These are phyloP conservation scores for Rhodotorula mucilaginosa DNA, from an alignment of 1,284 basidiomycete genomes.

Conservation along the genomic window DNA sequence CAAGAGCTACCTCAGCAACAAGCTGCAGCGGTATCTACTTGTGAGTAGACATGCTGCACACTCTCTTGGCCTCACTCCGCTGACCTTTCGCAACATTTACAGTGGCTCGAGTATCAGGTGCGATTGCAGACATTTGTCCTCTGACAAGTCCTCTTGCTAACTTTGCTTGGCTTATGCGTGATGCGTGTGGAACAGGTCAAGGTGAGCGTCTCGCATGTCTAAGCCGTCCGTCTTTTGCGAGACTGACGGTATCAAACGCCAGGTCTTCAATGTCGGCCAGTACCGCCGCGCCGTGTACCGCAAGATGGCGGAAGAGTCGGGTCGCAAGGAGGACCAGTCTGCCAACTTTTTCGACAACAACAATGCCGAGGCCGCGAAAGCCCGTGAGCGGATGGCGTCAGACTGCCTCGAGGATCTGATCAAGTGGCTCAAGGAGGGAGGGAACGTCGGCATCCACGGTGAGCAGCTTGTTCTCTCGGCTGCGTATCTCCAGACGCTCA, in stretches of 20 bases:
- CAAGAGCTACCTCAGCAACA: slow-evolving; percentile 81
- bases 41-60: no score
- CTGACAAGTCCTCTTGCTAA: background rate
- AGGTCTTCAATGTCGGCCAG: slow-evolving; percentile 99
- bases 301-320: slow-evolving; percentile 66
- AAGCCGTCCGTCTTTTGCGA: no score
- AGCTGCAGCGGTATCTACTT: slow-evolving; percentile 74
- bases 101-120: slow-evolving; percentile 99
- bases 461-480: slow-evolving; percentile 36
- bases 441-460: slow-evolving; percentile 98
- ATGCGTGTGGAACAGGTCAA: slow-evolving; percentile 30
- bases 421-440: slow-evolving; percentile 80
- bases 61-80: no score
- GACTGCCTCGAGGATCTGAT: slow-evolving; percentile 96
- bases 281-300: slow-evolving; percentile 83
- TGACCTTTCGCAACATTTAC: background rate
- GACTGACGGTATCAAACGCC: background rate
- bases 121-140: slow-evolving; percentile 58
- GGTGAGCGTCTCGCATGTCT: background rate
- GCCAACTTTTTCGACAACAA: slow-evolving; percentile 87
- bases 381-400: slow-evolving; percentile 78
- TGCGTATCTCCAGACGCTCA: no score
- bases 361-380: slow-evolving; percentile 72
- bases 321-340: slow-evolving; percentile 83
- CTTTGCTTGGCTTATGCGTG: background rate